These are phyloP conservation scores for Golubevia sp. DNA, from an alignment of 1,284 basidiomycete genomes.

Conservation along the genomic window DNA sequence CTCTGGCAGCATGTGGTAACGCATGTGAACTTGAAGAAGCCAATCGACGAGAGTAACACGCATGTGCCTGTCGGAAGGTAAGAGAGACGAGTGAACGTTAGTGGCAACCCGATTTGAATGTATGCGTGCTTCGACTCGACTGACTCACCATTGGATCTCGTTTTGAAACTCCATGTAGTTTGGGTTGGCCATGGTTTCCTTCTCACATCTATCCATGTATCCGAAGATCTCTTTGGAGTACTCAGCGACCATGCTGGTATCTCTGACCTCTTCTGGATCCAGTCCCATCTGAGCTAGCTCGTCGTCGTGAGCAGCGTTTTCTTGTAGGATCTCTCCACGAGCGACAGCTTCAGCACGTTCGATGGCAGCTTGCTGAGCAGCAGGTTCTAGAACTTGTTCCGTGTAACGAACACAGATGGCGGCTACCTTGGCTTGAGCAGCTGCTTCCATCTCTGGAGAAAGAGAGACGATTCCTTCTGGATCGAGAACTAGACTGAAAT, in stretches of 20 bases:
- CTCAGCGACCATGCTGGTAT: slow-evolving; percentile 59
- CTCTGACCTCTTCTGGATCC: slow-evolving; percentile 56
- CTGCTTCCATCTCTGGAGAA: slow-evolving; percentile 45
- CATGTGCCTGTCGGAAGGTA: slow-evolving; percentile 35
- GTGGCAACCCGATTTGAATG: neutral
- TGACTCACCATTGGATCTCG: slow-evolving; percentile 53
- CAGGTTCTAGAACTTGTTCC: slow-evolving; percentile 34
- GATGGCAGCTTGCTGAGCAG: slow-evolving; percentile 33
- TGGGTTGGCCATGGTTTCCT: slow-evolving; percentile 57
- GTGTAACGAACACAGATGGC: slow-evolving; percentile 42
- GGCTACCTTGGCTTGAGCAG: slow-evolving; percentile 43
- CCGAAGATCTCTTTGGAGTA: slow-evolving; percentile 55
- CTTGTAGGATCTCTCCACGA: slow-evolving; percentile 34
- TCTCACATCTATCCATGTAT: slow-evolving; percentile 54
- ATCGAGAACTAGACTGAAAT: slow-evolving; percentile 21
- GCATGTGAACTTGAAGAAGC: slow-evolving; percentile 70
- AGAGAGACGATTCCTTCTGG: slow-evolving; percentile 50
- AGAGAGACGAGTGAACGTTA: neutral
- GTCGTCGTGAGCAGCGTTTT: slow-evolving; percentile 52
- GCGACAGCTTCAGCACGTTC: slow-evolving; percentile 31
- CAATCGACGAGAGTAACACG: slow-evolving; percentile 64
- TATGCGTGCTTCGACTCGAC: neutral
- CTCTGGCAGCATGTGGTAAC: slow-evolving; percentile 72
- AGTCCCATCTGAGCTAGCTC: slow-evolving; percentile 52
- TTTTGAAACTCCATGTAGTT: slow-evolving; percentile 60